These are phyloP conservation scores for Cubamyces sp. DNA, from an alignment of 768 basidiomycete species.

Conservation along the genomic window DNA sequence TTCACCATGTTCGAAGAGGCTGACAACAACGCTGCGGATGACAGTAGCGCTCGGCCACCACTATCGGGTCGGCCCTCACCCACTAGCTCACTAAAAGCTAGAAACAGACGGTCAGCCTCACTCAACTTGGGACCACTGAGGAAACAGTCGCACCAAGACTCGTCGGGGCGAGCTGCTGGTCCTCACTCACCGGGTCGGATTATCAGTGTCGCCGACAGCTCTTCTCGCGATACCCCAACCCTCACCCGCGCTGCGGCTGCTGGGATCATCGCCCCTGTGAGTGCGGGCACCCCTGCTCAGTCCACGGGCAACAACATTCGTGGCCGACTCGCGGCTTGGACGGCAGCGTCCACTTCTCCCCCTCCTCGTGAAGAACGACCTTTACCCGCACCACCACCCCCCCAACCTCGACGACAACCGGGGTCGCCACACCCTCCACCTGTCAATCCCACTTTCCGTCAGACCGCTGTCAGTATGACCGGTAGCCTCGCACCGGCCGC, in stretches of 20 bases:
- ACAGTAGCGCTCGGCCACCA: slow-evolving; percentile 8
- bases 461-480: slow-evolving; percentile 76
- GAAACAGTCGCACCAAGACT: slow-evolving; percentile 29
- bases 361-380: slow-evolving; percentile 33
- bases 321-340: slow-evolving; percentile 54
- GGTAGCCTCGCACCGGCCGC: slow-evolving; percentile 70
- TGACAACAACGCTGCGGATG: slow-evolving; percentile 36
- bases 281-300: slow-evolving; percentile 34
- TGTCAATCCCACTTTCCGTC: slow-evolving; percentile 47
- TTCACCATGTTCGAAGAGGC: slow-evolving; percentile 70
- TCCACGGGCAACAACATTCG: slow-evolving; percentile 48
- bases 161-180: background rate
- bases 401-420: slow-evolving; percentile 26
- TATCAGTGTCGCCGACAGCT: slow-evolving; percentile 14
- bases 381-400: slow-evolving; percentile 37
- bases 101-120: slow-evolving; percentile 69
- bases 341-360: slow-evolving; percentile 29
- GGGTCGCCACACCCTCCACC: slow-evolving; percentile 23
- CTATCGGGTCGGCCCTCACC: slow-evolving; percentile 43
- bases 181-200: slow-evolving; percentile 7
- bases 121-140: slow-evolving; percentile 48
- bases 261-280: slow-evolving; percentile 47
- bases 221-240: slow-evolving; percentile 43
- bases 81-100: slow-evolving; percentile 47
- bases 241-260: slow-evolving; percentile 46